Base-by-base conservation (phyloP, 2,329 filamentous ascomycete species). In the Diaporthe humulicola region DNA sequence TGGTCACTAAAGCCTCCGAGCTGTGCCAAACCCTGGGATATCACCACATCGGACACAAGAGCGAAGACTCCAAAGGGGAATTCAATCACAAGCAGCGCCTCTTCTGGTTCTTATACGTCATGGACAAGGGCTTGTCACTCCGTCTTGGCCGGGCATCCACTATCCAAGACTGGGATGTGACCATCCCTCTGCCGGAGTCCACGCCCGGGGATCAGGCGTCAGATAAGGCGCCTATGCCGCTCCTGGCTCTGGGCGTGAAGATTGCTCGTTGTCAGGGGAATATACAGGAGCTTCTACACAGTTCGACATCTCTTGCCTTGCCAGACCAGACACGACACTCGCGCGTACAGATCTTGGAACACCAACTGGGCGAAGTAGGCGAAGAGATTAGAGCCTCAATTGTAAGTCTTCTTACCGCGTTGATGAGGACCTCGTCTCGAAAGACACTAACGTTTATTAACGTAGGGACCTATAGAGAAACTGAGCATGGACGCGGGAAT, bases 41-140 rank as follows among this genome's bases (percentile, higher is more conserved):
- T 33, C 40, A 64, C 19, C 60, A 64, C 40, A 15, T 30, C 7
- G 40, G 25, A 64, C 1, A 1, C 40, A 50, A 36, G 38, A 48
- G 28, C 40, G 28, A 48, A 33, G 40, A 33, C 12, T 25, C 40
- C 25, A 66, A 66, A 33, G 12, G 8, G 28, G 19, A 45, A n/a
- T 33, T 22, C 3, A 15, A 10, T n/a, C 40, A 5, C 19, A 33
- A 36, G 28, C 40, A 48, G 22, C 5, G 22, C 7, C 40, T 48
- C 19, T 66, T 66, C 42, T 48, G 60, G 60, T 10, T 36, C 12
- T 22, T 48, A 19, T 66, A 48, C 40, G 3, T 48, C 28, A 22
- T 66, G 42, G 60, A 48, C 19, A 66, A 66, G 60, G 28, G 40
- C 28, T 48, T 66, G 28, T 48, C 60, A 66, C 60, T 66, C 50